Conservation (phyloP, 208 protist genomes). For the Acanthamoeba culbertsoni region DNA sequence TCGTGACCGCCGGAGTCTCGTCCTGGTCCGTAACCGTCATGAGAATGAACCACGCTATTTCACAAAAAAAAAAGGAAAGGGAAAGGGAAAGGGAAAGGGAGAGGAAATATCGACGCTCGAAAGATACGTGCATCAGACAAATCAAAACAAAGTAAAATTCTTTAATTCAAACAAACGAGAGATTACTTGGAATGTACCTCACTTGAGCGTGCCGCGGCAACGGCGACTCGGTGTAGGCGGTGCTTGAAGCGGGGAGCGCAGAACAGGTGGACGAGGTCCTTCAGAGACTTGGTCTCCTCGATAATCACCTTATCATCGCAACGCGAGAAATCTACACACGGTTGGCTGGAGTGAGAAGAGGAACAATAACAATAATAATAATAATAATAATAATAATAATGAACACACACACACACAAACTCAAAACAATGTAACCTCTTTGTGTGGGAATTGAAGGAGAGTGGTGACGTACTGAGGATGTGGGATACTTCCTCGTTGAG, state of each 20-base stretch:
- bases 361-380: not conserved
- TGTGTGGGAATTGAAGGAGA: not conserved
- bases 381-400: not conserved
- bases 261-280: not conserved
- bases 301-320: not conserved
- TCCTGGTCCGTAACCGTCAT: not conserved
- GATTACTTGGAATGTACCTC: not conserved
- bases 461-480: conserved; percentile 9
- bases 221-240: not conserved
- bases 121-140: too few species aligned
- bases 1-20: not conserved
- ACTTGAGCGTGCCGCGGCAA: not conserved
- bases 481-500: conserved; percentile 4
- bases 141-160: too few species aligned
- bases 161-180: not conserved
- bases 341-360: not conserved
- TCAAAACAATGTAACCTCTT: not conserved
- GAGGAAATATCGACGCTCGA: too few species aligned
- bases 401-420: not conserved
- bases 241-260: not conserved
- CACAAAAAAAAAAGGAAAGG: too few species aligned
- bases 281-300: not conserved
- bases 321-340: not conserved
- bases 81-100: too few species aligned
- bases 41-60: not conserved